A percentile compares a stretch with the other conserved stretches of the same genome.
These are phyloP conservation scores for Dujonia santamariae DNA, from an alignment of 1,139 yeast species.

Conservation along the genomic window DNA sequence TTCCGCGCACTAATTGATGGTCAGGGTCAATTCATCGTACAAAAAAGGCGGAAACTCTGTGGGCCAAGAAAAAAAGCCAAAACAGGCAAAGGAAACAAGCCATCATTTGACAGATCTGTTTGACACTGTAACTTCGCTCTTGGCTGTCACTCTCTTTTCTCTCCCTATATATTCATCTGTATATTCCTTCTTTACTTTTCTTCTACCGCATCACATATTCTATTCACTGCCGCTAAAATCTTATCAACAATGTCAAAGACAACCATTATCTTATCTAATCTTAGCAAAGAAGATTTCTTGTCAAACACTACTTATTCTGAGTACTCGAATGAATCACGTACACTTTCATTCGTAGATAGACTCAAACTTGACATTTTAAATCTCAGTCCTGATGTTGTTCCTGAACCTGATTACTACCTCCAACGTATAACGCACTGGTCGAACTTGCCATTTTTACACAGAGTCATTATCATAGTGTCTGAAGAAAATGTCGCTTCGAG, in stretches of 20 bases:
- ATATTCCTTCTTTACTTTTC: neutral
- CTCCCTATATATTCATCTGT: neutral
- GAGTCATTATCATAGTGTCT: conserved; percentile 40
- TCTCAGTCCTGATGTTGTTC: conserved; percentile 15
- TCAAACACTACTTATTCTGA: conserved; percentile 9
- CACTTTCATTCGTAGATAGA: conserved; percentile 31
- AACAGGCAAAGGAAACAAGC: too few species aligned
- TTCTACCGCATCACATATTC: too few species aligned
- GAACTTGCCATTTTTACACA: conserved; percentile 37
- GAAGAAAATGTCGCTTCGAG: conserved; percentile 28
- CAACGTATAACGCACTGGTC: conserved; percentile 43
- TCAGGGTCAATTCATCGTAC: too few species aligned
- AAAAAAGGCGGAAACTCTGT: too few species aligned
- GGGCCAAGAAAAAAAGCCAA: too few species aligned
- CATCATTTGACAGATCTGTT: too few species aligned
- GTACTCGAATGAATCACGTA: neutral
- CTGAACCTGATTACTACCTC: conserved; percentile 19
- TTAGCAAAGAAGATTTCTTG: conserved; percentile 31
- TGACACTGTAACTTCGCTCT: neutral
- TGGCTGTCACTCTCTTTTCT: neutral
- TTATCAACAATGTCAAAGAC: conserved; percentile 27
- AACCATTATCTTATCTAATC: conserved; percentile 36
- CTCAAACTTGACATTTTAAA: conserved; percentile 34
- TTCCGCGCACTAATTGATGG: too few species aligned
- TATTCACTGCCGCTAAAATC: too few species aligned